Percentiles rank a stretch among this genome's conserved stretches.
Conservation (phyloP, 768 basidiomycete species). For the Phanerochaete carnosa region DNA sequence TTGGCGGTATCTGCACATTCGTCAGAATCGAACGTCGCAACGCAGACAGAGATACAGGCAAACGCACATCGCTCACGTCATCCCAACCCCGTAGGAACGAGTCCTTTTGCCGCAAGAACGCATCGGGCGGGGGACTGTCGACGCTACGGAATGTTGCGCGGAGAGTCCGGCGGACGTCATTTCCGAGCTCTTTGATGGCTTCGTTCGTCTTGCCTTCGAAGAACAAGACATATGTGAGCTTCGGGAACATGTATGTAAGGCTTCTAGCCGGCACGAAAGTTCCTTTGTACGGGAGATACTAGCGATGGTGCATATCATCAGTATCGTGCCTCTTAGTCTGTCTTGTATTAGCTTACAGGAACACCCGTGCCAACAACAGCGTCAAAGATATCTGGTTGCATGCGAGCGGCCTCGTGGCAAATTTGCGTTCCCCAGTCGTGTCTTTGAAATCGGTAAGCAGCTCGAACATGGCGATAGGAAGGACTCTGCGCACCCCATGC, state of each 20-base stretch:
- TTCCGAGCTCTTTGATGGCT: conserved; percentile 52
- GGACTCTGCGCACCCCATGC: conserved; percentile 51
- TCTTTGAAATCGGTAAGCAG: conserved; percentile 27
- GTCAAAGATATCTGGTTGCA: conserved; percentile 60
- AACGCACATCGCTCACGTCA: conserved; percentile 39
- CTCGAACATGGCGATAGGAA: neutral
- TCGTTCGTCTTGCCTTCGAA: conserved; percentile 47
- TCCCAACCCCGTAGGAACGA: conserved; percentile 55
- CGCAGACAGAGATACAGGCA: too few species aligned
- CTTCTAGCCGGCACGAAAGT: conserved; percentile 44
- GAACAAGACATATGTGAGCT: conserved; percentile 61
- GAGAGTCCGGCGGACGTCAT: conserved; percentile 52
- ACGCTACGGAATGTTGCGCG: conserved; percentile 54
- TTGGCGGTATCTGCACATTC: conserved; percentile 46
- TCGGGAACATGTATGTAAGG: conserved; percentile 42
- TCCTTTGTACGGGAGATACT: conserved; percentile 60
- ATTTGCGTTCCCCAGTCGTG: conserved; percentile 75
- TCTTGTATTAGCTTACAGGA: conserved; percentile 42
- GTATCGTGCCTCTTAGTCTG: neutral
- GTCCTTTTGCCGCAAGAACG: conserved; percentile 46
- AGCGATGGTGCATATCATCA: neutral
- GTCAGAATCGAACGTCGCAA: conserved; percentile 2
- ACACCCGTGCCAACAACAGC: conserved; percentile 57
- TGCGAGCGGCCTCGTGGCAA: conserved; percentile 67
- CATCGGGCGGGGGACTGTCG: conserved; percentile 51